Conservation (phyloP, 179 eudicot genomes). For the Drosera spatulata region DNA sequence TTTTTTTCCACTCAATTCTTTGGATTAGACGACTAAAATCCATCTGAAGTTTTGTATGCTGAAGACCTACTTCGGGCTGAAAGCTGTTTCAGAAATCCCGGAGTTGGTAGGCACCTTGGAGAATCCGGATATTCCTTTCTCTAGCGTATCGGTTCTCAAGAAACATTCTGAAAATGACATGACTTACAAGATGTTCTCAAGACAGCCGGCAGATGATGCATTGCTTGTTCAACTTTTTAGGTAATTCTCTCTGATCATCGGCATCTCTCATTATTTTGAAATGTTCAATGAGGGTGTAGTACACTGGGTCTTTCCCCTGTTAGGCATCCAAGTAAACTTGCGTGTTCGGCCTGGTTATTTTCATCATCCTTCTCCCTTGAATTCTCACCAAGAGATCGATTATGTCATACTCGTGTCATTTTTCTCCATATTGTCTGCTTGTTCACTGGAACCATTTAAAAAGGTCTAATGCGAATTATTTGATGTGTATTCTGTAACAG, state of each 20-base stretch:
- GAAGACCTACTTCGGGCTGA: slow-evolving; percentile 78
- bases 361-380: no score
- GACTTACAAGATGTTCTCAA: slow-evolving; percentile 84
- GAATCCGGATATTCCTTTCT: slow-evolving; percentile 59
- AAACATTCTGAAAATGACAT: slow-evolving; percentile 40
- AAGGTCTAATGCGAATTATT: not conserved
- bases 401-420: no score
- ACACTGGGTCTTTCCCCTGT: no score
- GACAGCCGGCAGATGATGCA: slow-evolving; percentile 51
- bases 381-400: no score
- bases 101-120: slow-evolving; percentile 75
- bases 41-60: not conserved
- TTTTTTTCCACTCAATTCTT: not conserved
- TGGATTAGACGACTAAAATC: no score
- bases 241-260: slow-evolving; percentile 16
- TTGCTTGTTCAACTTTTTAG: slow-evolving; percentile 69
- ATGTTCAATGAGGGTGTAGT: no score
- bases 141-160: slow-evolving; percentile 68
- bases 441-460: no score
- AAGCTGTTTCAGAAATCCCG: slow-evolving; percentile 40
- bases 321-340: no score
- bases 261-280: not conserved
- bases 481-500: slow-evolving; percentile 20
- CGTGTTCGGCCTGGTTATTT: no score
- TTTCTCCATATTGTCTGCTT: no score